Conservation (phyloP, 805 yeast genomes). For the Saturnispora ahearnii region DNA sequence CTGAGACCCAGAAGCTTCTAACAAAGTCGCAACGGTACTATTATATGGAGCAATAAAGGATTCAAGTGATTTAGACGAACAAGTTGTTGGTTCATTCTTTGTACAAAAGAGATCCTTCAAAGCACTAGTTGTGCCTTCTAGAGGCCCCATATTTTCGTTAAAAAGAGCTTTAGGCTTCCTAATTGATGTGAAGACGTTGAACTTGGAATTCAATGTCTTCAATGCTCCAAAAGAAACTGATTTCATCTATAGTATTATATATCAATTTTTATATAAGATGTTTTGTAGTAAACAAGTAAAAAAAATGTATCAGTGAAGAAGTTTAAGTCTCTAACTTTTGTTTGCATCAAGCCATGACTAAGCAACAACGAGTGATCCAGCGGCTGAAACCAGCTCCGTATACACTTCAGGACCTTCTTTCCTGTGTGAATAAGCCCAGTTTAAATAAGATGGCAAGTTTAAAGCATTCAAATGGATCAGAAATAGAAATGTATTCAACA, state of each 20-base stretch:
- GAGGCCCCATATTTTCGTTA: constrained; percentile 6
- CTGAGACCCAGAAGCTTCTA: constrained; percentile 43
- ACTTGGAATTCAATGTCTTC: constrained; percentile 15
- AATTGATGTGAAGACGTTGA: constrained; percentile 35
- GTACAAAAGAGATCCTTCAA: constrained; percentile 81
- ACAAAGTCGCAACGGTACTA: constrained; percentile 57
- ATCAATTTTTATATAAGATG: background rate
- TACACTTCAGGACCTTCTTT: constrained; percentile 22
- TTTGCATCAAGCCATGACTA: background rate
- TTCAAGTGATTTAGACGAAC: constrained; percentile 59
- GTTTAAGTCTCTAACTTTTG: background rate
- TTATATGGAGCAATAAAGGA: constrained; percentile 68
- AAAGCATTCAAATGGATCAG: background rate
- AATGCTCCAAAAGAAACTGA: constrained; percentile 1
- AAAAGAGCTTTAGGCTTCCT: constrained; percentile 12
- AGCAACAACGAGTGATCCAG: constrained; percentile 17
- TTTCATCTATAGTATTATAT: background rate
- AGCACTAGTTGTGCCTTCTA: constrained; percentile 29
- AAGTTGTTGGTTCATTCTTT: constrained; percentile 54
- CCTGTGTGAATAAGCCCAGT: constrained; percentile 16
- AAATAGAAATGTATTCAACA: constrained; percentile 30
- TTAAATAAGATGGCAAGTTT: constrained; percentile 10
- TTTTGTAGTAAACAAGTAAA: background rate
- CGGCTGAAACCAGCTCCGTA: constrained; percentile 30
- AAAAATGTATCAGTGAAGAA: background rate